These are phyloP conservation scores for Pichia exigua DNA, from an alignment of 805 yeast species.

Conservation along the genomic window DNA sequence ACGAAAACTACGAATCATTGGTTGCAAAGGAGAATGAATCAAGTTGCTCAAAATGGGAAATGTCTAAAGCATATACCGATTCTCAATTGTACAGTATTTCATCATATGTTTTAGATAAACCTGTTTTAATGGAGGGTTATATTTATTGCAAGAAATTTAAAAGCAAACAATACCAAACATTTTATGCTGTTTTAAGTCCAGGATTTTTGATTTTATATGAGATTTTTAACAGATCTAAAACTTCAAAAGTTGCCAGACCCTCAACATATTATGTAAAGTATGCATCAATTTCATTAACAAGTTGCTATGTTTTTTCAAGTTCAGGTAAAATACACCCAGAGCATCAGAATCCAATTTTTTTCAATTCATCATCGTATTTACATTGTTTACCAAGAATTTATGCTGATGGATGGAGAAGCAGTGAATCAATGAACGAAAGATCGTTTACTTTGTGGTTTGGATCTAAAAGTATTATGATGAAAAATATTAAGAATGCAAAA, in stretches of 20 bases:
- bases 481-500: slow-evolving; percentile 14
- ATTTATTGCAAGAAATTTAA: slow-evolving; percentile 64
- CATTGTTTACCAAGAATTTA: slow-evolving; percentile 63
- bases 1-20: slow-evolving; percentile 50
- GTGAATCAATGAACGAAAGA: slow-evolving; percentile 67
- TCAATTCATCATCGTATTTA: slow-evolving; percentile 41
- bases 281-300: slow-evolving; percentile 52
- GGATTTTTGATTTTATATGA: slow-evolving; percentile 58
- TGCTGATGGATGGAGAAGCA: slow-evolving; percentile 76
- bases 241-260: slow-evolving; percentile 37
- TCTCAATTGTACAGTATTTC: slow-evolving; percentile 47
- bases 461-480: slow-evolving; percentile 40
- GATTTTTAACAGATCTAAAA: slow-evolving; percentile 38
- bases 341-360: slow-evolving; percentile 31
- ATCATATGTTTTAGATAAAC: slow-evolving; percentile 48
- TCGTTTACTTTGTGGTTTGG: slow-evolving; percentile 86
- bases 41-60: slow-evolving; percentile 40
- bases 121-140: slow-evolving; percentile 56
- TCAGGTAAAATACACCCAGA: slow-evolving; percentile 46
- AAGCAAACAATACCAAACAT: slow-evolving; percentile 57
- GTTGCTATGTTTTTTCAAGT: slow-evolving; percentile 75
- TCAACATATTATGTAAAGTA: slow-evolving; percentile 43
- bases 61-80: slow-evolving; percentile 45
- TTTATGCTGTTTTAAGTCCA: slow-evolving; percentile 59
- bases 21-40: slow-evolving; percentile 30